A percentile compares a stretch with the other conserved stretches of the same genome.
phyloP scores from a whole-genome alignment of 805 yeast genomes.

The Kockiozyma suomiensis region DNA sequence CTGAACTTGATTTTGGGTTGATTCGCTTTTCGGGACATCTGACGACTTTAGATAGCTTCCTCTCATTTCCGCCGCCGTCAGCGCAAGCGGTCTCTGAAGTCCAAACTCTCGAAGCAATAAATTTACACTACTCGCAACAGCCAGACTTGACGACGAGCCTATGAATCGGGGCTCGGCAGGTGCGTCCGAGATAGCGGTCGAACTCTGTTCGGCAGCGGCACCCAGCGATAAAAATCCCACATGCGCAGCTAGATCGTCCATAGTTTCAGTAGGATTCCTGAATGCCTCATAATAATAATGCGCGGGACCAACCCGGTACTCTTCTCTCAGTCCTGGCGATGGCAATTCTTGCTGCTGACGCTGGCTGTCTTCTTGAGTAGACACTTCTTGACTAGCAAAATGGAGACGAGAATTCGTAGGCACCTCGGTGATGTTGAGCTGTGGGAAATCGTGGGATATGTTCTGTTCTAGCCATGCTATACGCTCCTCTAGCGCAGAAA shows the following conservation, averaged over 20 bases:
- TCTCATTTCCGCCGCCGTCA: conserved; percentile 16
- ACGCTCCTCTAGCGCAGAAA: conserved; percentile 25
- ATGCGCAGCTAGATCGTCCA: conserved; percentile 28
- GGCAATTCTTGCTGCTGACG: not conserved
- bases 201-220: conserved; percentile 27
- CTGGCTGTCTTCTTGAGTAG: not conserved
- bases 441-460: conserved; percentile 18
- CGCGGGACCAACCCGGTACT: conserved; percentile 27
- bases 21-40: not conserved
- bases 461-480: conserved; percentile 24
- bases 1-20: not conserved
- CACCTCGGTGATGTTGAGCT: conserved; percentile 15
- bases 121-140: conserved; percentile 21
- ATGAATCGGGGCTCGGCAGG: conserved; percentile 30
- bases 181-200: conserved; percentile 14
- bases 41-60: conserved; percentile 6
- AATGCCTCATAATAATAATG: conserved; percentile 32
- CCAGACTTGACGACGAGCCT: conserved; percentile 30
- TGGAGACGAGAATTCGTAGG: conserved; percentile 13
- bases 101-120: conserved; percentile 15
- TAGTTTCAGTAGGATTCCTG: conserved; percentile 25
- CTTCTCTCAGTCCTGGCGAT: not conserved
- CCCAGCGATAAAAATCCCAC: conserved; percentile 31
- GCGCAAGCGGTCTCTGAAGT: not conserved
- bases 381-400: not conserved